Evolutionary conservation across 169 alveolate species (phyloP).

Genomic region (Babesia ovata): DNA sequence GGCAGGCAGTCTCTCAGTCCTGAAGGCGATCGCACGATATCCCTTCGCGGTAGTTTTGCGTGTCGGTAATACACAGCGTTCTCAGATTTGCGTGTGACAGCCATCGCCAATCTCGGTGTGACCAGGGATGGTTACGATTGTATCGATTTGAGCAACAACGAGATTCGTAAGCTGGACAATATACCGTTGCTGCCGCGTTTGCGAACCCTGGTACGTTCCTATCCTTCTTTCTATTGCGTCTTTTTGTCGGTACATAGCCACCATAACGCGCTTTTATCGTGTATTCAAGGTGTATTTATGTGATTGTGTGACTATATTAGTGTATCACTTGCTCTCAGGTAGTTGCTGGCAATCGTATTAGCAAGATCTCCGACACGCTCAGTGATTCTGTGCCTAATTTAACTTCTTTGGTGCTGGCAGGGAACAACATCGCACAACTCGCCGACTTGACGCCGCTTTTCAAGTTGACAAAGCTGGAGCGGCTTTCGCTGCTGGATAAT

Average conservation of each 20-base stretch:
- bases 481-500: slow-evolving; percentile 68
- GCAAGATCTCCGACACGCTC: slow-evolving; percentile 77
- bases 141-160: slow-evolving; percentile 88
- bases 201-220: slow-evolving; percentile 77
- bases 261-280: slow-evolving; percentile 1
- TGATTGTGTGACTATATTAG: no score
- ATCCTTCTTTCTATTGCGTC: not conserved
- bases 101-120: slow-evolving; percentile 86
- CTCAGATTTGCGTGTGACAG: slow-evolving; percentile 82
- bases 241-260: not conserved
- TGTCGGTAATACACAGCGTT: not conserved
- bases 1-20: slow-evolving; percentile 61
- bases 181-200: slow-evolving; percentile 84
- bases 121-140: slow-evolving; percentile 88
- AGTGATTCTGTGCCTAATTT: slow-evolving; percentile 79
- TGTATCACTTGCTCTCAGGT: slow-evolving; percentile 34
- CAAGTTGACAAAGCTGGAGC: slow-evolving; percentile 64
- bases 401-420: slow-evolving; percentile 84
- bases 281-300: not conserved
- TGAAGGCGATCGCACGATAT: slow-evolving; percentile 63
- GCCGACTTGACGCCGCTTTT: slow-evolving; percentile 73
- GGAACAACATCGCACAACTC: slow-evolving; percentile 76
- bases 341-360: slow-evolving; percentile 78
- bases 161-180: slow-evolving; percentile 82
- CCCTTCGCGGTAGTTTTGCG: slow-evolving; percentile 53